Evolutionary conservation across 495 filamentous ascomycete genomes (phyloP).

Genomic region (Penicillium nucicola): DNA sequence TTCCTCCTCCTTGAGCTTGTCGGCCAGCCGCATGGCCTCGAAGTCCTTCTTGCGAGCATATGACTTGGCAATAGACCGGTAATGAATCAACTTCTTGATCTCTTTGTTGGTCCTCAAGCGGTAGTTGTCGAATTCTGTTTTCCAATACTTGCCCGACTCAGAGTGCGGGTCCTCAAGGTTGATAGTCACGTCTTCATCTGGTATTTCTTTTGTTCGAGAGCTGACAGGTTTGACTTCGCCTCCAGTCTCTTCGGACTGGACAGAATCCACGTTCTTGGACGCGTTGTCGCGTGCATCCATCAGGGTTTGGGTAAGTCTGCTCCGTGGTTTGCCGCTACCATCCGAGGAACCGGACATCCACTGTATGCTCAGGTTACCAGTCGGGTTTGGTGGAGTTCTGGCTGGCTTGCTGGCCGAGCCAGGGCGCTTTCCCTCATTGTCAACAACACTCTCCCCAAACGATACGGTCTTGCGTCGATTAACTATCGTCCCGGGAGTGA

Average conservation of each 20-base stretch:
- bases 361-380: slow-evolving; percentile 64
- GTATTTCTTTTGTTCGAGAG: slow-evolving; percentile 14
- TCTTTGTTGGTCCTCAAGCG: slow-evolving; percentile 74
- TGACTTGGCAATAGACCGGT: slow-evolving; percentile 78
- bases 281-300: slow-evolving; percentile 43
- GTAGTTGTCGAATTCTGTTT: slow-evolving; percentile 81
- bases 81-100: slow-evolving; percentile 73
- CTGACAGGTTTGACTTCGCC: slow-evolving; percentile 8
- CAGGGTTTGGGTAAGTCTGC: slow-evolving; percentile 45
- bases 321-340: slow-evolving; percentile 40
- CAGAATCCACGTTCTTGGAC: slow-evolving; percentile 21
- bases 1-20: slow-evolving; percentile 66
- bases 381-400: slow-evolving; percentile 36
- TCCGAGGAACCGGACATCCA: slow-evolving; percentile 56
- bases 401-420: slow-evolving; percentile 26
- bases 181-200: slow-evolving; percentile 58
- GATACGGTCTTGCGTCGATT: slow-evolving; percentile 86
- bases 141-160: slow-evolving; percentile 90
- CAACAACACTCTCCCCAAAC: slow-evolving; percentile 69
- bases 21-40: slow-evolving; percentile 67
- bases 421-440: slow-evolving; percentile 53
- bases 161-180: slow-evolving; percentile 81
- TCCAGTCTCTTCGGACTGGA: slow-evolving; percentile 12
- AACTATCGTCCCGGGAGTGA: slow-evolving; percentile 82
- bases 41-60: slow-evolving; percentile 89